Evolutionary conservation across 108 stramenopile genomes (phyloP).

Genomic region (Halocafeteria seosinensis): DNA sequence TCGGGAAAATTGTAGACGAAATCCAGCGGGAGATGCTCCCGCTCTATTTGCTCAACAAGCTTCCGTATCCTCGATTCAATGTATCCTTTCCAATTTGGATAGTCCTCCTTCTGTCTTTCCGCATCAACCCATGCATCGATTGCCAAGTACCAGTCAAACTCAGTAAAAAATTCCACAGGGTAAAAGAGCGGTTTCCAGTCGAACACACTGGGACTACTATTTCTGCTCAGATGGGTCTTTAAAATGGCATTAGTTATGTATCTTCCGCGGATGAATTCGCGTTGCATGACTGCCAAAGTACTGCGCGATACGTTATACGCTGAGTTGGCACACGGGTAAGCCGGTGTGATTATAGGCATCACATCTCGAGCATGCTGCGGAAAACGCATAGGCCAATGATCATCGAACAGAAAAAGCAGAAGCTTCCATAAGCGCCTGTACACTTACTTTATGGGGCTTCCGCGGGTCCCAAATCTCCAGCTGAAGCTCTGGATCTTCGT

Average conservation of each 20-base stretch:
- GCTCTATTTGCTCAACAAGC: conserved; percentile 55
- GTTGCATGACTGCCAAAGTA: conserved; percentile 30
- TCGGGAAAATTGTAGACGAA: background rate
- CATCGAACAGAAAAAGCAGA: too few species aligned
- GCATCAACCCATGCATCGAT: conserved; percentile 57
- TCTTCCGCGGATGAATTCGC: conserved; percentile 60
- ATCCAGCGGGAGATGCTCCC: conserved; percentile 14
- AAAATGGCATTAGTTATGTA: conserved; percentile 27
- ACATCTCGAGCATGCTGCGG: too few species aligned
- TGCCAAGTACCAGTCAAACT: conserved; percentile 75
- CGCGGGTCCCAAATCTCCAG: conserved; percentile 55
- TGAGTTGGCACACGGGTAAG: conserved; percentile 84
- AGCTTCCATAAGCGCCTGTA: too few species aligned
- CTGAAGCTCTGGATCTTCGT: background rate
- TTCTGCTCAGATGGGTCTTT: conserved; percentile 15
- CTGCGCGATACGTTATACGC: conserved; percentile 62
- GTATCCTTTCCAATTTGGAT: conserved; percentile 72
- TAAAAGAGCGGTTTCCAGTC: conserved; percentile 62
- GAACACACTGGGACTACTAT: conserved; percentile 14
- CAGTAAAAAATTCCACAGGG: conserved; percentile 83
- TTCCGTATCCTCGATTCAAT: conserved; percentile 72
- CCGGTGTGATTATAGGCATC: conserved; percentile 90
- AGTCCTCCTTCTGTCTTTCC: too few species aligned
- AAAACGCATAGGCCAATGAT: too few species aligned
- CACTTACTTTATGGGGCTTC: conserved; percentile 47